Conservation (phyloP, 306 rosid species). For the Adenanthera pavonina region DNA sequence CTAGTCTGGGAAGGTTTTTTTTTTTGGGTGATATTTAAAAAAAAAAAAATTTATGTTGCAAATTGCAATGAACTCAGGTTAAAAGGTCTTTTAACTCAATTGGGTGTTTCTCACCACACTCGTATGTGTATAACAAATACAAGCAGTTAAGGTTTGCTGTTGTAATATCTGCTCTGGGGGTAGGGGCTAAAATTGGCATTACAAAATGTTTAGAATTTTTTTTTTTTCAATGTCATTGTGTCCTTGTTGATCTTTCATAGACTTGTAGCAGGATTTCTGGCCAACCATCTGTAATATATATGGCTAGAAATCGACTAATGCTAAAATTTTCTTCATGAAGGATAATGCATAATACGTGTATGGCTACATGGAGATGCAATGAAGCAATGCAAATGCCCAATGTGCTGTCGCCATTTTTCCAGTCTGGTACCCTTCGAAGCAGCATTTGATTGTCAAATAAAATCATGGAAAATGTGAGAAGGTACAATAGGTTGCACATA, state of each 20-base stretch:
- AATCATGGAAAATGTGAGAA: conserved; percentile 33
- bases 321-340: background rate
- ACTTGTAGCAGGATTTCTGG: background rate
- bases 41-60: too few species aligned
- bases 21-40: too few species aligned
- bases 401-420: conserved; percentile 24
- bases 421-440: conserved; percentile 27
- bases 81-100: too few species aligned
- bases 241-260: background rate
- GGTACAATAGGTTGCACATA: conserved; percentile 34
- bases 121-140: background rate
- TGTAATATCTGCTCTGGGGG: background rate
- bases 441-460: conserved; percentile 30
- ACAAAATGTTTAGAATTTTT: background rate
- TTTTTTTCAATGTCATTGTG: background rate
- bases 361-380: conserved; percentile 35
- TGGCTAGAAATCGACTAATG: conserved; percentile 9
- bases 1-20: too few species aligned
- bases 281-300: background rate
- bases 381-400: conserved; percentile 33
- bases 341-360: conserved; percentile 32
- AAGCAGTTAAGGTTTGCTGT: background rate
- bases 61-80: too few species aligned
- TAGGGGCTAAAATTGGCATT: background rate
- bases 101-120: background rate